Base-by-base conservation (phyloP, 352 stramenopile genomes). In the Phytophthora citrophthora region DNA sequence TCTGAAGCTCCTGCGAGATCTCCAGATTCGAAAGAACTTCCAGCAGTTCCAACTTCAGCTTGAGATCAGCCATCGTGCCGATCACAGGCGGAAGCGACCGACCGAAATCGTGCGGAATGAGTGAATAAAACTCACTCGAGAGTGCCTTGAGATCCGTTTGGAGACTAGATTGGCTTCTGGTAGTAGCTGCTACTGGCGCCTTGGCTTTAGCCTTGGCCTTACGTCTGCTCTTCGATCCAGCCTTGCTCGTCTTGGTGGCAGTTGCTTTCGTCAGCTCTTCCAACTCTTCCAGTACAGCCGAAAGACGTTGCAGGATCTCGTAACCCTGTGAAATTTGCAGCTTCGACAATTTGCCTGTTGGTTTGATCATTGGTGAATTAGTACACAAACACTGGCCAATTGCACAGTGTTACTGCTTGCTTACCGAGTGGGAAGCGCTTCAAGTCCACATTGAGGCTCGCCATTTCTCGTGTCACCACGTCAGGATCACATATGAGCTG, bases 41-140 rank as follows among this genome's bases (percentile, higher is more conserved):
- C 5, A 91, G 74, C 52, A 91, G 44, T 16, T 86, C 78, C 0
- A 91, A 61, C 43, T 91, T 91, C 45, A 75, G 40, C 40, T 88
- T 86, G 16, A 92, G 54, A 39, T 84, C 77, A 11, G 70, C 70
- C 52, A 89, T 76, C n/a, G 69, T 79, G 1, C 61, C 63, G 50
- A 92, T 88, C 15, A 79, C 50, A 0, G 79, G 81, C 1, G 83
- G 81, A 32, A 89, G 23, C 5, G 66, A 64, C 6, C 77, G 74
- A n/a, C 76, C 81, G 60, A 90, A 90, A 15, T 89, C 72, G 39
- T 92, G 81, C 38, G 83, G 83, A 32, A 92, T 88, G 8, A 89
- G 64, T 51, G 81, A 79, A 66, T 92, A 92, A 45, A 92, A 90
- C 24, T 85, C 75, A 40, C 72, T 89, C 10, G 79, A 85, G 8